These are phyloP conservation scores for Saccharomycopsis schoenii DNA, from an alignment of 805 yeast species.

Conservation along the genomic window DNA sequence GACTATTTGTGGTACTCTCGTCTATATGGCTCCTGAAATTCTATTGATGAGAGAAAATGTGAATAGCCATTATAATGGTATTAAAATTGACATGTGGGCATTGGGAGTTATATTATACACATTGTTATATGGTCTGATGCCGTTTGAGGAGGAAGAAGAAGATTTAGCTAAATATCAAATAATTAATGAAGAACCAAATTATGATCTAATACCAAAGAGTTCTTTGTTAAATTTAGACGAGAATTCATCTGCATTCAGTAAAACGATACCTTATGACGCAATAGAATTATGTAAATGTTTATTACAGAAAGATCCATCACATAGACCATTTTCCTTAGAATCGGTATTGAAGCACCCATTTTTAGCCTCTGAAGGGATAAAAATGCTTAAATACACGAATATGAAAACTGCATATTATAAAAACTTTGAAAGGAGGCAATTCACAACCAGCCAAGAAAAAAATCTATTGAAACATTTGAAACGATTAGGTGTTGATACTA, in stretches of 20 bases:
- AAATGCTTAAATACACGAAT: conserved; percentile 32
- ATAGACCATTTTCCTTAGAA: conserved; percentile 43
- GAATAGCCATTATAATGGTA: conserved; percentile 39
- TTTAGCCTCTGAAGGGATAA: conserved; percentile 36
- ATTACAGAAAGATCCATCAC: conserved; percentile 54
- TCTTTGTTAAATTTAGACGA: background rate
- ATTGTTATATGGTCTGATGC: conserved; percentile 76
- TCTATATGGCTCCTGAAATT: conserved; percentile 95
- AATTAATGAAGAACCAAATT: conserved; percentile 54
- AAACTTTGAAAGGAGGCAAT: conserved; percentile 10
- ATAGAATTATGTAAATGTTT: conserved; percentile 41
- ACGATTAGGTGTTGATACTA: conserved; percentile 17
- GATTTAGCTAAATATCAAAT: conserved; percentile 49
- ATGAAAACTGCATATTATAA: conserved; percentile 15
- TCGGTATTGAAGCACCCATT: conserved; percentile 45
- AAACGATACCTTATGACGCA: conserved; percentile 38
- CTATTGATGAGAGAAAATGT: conserved; percentile 51
- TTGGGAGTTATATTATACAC: conserved; percentile 84
- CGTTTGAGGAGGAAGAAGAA: conserved; percentile 80
- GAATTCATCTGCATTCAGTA: conserved; percentile 19
- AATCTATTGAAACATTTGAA: conserved; percentile 17
- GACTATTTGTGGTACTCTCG: conserved; percentile 89
- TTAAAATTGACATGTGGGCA: conserved; percentile 83
- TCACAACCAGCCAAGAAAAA: conserved; percentile 12
- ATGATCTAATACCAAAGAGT: conserved; percentile 21